These are phyloP conservation scores for Sporisorium iseilematis-ciliati DNA, from an alignment of 1,284 basidiomycete species.

Conservation along the genomic window DNA sequence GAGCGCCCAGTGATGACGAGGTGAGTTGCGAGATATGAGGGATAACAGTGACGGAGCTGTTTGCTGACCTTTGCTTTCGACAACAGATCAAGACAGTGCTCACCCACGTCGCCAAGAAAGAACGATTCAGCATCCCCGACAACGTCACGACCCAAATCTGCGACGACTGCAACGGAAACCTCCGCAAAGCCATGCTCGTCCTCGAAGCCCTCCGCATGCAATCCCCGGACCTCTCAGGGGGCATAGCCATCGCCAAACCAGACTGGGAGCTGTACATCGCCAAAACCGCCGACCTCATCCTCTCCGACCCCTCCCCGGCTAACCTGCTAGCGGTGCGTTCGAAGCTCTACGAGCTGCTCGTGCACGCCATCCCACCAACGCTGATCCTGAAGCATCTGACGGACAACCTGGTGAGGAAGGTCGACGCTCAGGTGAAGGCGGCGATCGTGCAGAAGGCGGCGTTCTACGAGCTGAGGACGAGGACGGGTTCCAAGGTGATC, in stretches of 20 bases:
- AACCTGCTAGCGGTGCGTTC: constrained; percentile 89
- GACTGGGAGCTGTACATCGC: constrained; percentile 99
- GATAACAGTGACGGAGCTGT: neutral
- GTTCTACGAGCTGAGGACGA: constrained; percentile 75
- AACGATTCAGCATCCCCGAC: constrained; percentile 83
- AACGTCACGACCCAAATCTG: constrained; percentile 81
- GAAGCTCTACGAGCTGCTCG: constrained; percentile 94
- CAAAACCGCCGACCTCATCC: constrained; percentile 91
- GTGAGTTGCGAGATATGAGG: constrained; percentile 18
- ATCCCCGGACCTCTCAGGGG: constrained; percentile 72
- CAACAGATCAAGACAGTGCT: constrained; percentile 84
- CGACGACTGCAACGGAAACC: constrained; percentile 85
- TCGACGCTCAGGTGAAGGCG: constrained; percentile 75
- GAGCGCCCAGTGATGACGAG: constrained; percentile 83
- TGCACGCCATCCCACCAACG: constrained; percentile 97
- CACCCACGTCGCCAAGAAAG: constrained; percentile 81
- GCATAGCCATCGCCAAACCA: constrained; percentile 83
- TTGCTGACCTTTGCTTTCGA: neutral
- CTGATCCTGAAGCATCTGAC: constrained; percentile 72
- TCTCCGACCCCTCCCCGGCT: constrained; percentile 92
- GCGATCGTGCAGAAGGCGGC: constrained; percentile 75
- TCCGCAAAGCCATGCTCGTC: constrained; percentile 93
- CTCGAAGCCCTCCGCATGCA: constrained; percentile 93
- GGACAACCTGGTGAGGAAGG: constrained; percentile 83
- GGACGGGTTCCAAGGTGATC: constrained; percentile 65